These are phyloP conservation scores for Periconia digitata DNA, from an alignment of 2,329 filamentous ascomycete genomes.

Conservation along the genomic window DNA sequence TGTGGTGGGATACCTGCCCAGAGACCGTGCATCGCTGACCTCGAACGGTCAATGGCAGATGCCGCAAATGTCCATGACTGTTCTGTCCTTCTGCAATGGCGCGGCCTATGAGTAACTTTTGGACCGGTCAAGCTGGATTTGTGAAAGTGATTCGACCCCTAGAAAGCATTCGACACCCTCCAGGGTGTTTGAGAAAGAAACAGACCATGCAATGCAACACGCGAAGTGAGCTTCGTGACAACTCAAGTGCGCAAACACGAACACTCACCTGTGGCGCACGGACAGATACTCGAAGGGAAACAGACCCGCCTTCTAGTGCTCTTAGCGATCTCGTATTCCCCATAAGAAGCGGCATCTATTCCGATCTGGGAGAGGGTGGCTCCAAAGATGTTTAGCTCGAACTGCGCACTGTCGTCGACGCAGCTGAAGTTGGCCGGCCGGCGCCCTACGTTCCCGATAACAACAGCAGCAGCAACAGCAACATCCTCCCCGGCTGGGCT, in stretches of 20 bases:
- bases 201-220: background rate
- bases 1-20: background rate
- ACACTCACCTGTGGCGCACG: background rate
- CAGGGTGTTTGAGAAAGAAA: too few species aligned
- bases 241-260: background rate
- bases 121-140: background rate
- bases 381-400: background rate
- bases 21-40: background rate
- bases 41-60: background rate
- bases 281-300: background rate
- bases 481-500: background rate
- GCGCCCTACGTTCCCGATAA: background rate
- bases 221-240: background rate
- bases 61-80: background rate
- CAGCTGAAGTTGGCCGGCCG: constrained; percentile 11
- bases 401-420: constrained; percentile 20
- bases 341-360: background rate
- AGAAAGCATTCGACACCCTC: too few species aligned
- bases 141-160: background rate
- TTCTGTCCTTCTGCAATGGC: background rate
- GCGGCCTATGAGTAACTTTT: background rate
- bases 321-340: background rate
- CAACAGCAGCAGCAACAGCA: background rate
- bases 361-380: background rate
- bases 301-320: constrained; percentile 1